Conservation (phyloP, 2,329 filamentous ascomycete species). For the Catunica adiposa region DNA sequence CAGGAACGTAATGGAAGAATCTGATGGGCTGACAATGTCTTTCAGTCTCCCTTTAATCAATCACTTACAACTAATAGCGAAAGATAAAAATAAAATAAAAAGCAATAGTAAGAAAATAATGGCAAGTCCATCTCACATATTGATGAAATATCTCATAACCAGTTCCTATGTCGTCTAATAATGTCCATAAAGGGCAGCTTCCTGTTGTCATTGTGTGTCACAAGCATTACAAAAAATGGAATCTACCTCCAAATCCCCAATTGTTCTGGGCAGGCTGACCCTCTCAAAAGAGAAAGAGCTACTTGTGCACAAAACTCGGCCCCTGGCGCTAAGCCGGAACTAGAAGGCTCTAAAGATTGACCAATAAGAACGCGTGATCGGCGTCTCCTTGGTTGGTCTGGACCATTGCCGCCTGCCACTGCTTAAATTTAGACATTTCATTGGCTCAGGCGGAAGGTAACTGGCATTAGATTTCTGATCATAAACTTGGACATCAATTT, state of each 20-base stretch:
- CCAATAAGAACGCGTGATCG: constrained; percentile 5
- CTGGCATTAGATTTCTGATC: not conserved
- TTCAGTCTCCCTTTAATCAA: not conserved
- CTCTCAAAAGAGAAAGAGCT: not conserved
- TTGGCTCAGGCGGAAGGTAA: not conserved
- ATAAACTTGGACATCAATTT: not conserved
- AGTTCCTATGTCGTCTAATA: not conserved
- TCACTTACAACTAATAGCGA: not conserved
- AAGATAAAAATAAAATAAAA: too few species aligned
- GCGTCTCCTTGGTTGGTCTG: not conserved
- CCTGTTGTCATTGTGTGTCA: not conserved
- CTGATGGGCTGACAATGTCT: not conserved
- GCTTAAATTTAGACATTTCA: not conserved
- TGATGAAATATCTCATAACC: not conserved
- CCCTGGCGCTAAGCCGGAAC: constrained; percentile 12
- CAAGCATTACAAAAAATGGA: not conserved
- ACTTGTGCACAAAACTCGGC: not conserved
- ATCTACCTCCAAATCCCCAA: not conserved
- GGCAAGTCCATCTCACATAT: not conserved
- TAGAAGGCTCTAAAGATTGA: not conserved
- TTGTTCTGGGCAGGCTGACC: not conserved
- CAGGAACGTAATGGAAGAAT: not conserved
- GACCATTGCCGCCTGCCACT: not conserved
- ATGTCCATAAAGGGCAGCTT: not conserved
- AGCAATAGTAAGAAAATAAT: too few species aligned